Evolutionary conservation across 768 basidiomycete species (phyloP).

Genomic region (Sporobolomyces phaffii): DNA sequence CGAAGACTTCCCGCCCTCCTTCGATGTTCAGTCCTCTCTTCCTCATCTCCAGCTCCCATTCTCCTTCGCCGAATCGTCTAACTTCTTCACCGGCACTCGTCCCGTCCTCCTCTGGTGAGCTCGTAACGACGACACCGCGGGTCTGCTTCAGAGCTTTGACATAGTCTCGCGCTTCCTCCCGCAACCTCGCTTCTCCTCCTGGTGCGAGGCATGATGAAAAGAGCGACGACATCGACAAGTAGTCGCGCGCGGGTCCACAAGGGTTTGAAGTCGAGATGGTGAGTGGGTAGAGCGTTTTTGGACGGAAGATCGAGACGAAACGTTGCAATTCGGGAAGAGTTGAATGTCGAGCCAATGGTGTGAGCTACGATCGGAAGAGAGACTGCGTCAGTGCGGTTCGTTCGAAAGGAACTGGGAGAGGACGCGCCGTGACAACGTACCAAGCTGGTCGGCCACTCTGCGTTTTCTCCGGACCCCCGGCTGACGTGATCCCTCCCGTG

Average conservation of each 20-base stretch:
- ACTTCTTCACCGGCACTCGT: background rate
- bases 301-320: slow-evolving; percentile 76
- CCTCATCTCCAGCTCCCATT: slow-evolving; percentile 4
- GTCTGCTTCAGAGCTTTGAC: background rate
- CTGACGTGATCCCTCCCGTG: background rate
- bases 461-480: background rate
- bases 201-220: slow-evolving; percentile 58
- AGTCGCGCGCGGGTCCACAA: slow-evolving; percentile 59
- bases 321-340: slow-evolving; percentile 74
- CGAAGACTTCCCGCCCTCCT: slow-evolving; percentile 55
- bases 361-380: slow-evolving; percentile 53
- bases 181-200: slow-evolving; percentile 42
- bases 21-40: slow-evolving; percentile 53
- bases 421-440: slow-evolving; percentile 52
- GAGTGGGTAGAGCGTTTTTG: slow-evolving; percentile 70
- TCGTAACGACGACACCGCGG: background rate
- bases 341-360: slow-evolving; percentile 80
- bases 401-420: no score
- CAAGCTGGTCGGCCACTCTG: slow-evolving; percentile 55
- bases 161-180: slow-evolving; percentile 38
- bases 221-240: slow-evolving; percentile 63
- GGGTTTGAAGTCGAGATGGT: slow-evolving; percentile 53
- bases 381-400: no score
- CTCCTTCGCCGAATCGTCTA: background rate
- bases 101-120: background rate